Evolutionary conservation across 108 stramenopile species (phyloP), one percentile per base, ranked within the genome.

Genomic region (Nannochloropsis oceanica): DNA sequence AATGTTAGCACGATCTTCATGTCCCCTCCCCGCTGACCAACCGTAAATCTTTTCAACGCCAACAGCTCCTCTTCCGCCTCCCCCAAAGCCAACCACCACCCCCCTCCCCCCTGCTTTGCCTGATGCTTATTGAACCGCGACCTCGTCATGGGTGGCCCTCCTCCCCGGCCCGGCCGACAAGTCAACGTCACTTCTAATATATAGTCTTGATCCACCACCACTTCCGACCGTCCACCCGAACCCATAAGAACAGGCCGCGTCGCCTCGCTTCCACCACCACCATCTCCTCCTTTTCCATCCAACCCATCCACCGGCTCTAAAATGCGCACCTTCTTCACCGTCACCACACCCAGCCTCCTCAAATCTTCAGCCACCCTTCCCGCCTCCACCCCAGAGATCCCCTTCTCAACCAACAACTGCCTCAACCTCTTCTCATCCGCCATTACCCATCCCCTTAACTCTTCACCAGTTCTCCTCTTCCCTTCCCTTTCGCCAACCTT

Each of bases 31-130:
- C 59, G 18, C 59, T 73, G 59, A 73, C 59, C 10, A 10, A 7
- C 18, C n/a, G 80, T 81, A 27, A 89, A 85, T 82, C 85, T 83
- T 86, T 89, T 89, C 26, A 89, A 43, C 12, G 88, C 88, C 34
- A 89, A 85, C 43, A 89, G 88, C 42, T 88, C 87, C 18, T 84
- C 88, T 14, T 88, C 87, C 24, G 87, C 85, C 27, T 87, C 84
- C 2, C 88, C 88, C 42, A 89, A 85, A 80, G 85, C 84, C 43
- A 89, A 24, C 88, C 88, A 89, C 88, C 88, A 89, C 20, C 87
- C 85, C 34, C 85, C 43, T 26, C 86, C 79, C n/a, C 59, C 59
- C 10, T 73, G 59, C 85, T 88, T 80, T 14, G 87, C 85, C 85
- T 87, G 85, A 9, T 85, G 88, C 43, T 84, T 87, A 0, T 81